Evolutionary conservation across 2,329 filamentous ascomycete species (phyloP), one percentile per base, ranked within the genome.

Genomic region (Westerdykella ornata): DNA sequence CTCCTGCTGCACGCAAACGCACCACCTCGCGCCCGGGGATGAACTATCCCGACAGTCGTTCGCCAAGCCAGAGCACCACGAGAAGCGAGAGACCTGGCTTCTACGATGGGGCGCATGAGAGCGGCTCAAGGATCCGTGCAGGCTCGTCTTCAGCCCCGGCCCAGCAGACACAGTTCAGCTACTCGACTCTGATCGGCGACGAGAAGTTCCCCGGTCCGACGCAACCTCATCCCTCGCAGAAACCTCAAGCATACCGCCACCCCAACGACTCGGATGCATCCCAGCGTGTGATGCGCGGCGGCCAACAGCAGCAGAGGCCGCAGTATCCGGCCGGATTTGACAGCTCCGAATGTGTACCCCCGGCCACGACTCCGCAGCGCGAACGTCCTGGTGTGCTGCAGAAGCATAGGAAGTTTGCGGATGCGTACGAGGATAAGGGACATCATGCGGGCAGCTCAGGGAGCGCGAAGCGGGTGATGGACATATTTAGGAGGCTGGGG

Each of bases 381-480:
- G 22, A 45, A 19, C 32, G 70, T 55, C 45, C 73, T 60, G 79
- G 76, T 26, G 80, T 86, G 9, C 70, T 92, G 35, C 85, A 92
- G 57, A 95, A 94, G 64, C 88, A 90, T 67, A 81, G 88, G 43
- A 82, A 80, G 51, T 95, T 98, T 54, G 82, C 79, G 1, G 88
- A 96, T 56, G 88, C 85, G 2, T 96, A 94, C 62, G 88, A 95
- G 46, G 78, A 81, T 47, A 36, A 45, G 32, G 73, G 74, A 39
- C 78, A 82, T 39, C 82, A 88, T 57, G 82, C 82, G 22, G 90
- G 90, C 34, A 94, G 85, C 65, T 90, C 82, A 49, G 87, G 87
- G 42, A 85, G 88, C 3, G 88, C 89, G 12, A 84, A 89, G 63
- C 82, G 88, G 61, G 92, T 98, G 30, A 97, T 98, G 89, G 90